These are phyloP conservation scores for Rutstroemia sp. DNA, from an alignment of 2,329 filamentous ascomycete genomes.

Conservation along the genomic window DNA sequence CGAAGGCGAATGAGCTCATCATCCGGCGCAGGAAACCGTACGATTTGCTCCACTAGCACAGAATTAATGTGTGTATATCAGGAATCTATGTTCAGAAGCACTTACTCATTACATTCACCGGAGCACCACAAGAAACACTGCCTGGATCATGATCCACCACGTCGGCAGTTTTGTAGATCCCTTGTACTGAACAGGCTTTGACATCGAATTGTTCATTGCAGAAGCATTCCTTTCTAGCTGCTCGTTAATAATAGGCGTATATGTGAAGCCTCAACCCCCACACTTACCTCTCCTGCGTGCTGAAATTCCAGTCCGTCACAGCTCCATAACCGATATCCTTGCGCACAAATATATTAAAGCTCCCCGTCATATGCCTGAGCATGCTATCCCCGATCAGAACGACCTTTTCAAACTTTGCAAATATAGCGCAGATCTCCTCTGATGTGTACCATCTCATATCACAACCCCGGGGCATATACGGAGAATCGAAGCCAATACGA, in stretches of 20 bases:
- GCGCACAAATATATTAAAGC: conserved; percentile 38
- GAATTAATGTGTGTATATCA: no score
- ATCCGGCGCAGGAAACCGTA: conserved; percentile 35
- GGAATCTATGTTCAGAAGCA: background rate
- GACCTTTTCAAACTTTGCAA: conserved; percentile 39
- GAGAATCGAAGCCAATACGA: conserved; percentile 37
- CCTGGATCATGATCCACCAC: conserved; percentile 36
- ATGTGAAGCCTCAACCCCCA: no score
- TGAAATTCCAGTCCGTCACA: conserved; percentile 43
- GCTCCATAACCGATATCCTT: conserved; percentile 41
- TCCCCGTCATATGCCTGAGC: conserved; percentile 40
- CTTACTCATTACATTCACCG: conserved; percentile 33
- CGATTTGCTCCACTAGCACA: conserved; percentile 34
- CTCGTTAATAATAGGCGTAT: background rate
- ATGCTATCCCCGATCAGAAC: conserved; percentile 42
- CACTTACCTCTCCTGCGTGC: conserved; percentile 32
- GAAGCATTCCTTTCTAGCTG: conserved; percentile 35
- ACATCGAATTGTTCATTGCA: conserved; percentile 43
- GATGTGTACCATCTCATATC: conserved; percentile 42
- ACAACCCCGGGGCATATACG: conserved; percentile 38
- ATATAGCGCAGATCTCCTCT: conserved; percentile 38
- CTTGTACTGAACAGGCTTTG: conserved; percentile 41
- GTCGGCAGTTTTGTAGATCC: conserved; percentile 40
- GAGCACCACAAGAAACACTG: conserved; percentile 34
- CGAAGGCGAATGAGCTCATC: conserved; percentile 35